Conservation (phyloP, 1,284 basidiomycete genomes). For the Peniophora sp. region DNA sequence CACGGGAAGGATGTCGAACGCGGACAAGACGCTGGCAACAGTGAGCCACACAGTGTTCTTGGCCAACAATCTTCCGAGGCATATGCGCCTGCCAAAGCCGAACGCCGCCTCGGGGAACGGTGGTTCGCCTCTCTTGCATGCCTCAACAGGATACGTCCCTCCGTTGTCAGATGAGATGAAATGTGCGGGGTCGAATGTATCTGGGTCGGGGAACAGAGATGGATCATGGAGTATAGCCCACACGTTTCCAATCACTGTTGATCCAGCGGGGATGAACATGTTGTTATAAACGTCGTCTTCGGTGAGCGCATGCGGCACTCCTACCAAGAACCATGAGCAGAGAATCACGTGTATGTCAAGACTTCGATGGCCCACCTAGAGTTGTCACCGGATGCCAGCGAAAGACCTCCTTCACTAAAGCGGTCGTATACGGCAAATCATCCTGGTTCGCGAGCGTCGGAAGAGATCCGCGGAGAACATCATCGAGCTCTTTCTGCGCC, state of each 20-base stretch:
- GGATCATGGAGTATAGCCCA: constrained; percentile 11
- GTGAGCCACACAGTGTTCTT: not conserved
- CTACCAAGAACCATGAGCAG: not conserved
- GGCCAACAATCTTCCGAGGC: not conserved
- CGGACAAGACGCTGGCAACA: not conserved
- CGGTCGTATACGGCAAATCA: constrained; percentile 10
- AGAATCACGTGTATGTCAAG: not conserved
- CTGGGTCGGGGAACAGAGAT: constrained; percentile 11
- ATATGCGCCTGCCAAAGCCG: constrained; percentile 6
- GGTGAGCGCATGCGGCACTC: constrained; percentile 5
- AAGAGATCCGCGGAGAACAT: constrained; percentile 9
- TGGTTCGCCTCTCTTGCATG: constrained; percentile 7
- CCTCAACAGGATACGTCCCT: constrained; percentile 5
- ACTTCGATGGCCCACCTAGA: constrained; percentile 1
- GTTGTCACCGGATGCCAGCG: constrained; percentile 13
- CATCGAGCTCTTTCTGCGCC: constrained; percentile 23
- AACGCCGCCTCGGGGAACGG: not conserved
- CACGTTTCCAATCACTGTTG: constrained; percentile 13
- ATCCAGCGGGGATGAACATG: constrained; percentile 15
- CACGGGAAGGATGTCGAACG: not conserved
- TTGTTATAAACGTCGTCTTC: constrained; percentile 15
- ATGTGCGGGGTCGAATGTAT: constrained; percentile 13
- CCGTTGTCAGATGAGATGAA: constrained; percentile 5
- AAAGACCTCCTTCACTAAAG: constrained; percentile 12
- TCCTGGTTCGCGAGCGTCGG: constrained; percentile 10